Base-by-base conservation (phyloP, 2,329 filamentous ascomycete genomes). In the Cladophialophora psammophila region DNA sequence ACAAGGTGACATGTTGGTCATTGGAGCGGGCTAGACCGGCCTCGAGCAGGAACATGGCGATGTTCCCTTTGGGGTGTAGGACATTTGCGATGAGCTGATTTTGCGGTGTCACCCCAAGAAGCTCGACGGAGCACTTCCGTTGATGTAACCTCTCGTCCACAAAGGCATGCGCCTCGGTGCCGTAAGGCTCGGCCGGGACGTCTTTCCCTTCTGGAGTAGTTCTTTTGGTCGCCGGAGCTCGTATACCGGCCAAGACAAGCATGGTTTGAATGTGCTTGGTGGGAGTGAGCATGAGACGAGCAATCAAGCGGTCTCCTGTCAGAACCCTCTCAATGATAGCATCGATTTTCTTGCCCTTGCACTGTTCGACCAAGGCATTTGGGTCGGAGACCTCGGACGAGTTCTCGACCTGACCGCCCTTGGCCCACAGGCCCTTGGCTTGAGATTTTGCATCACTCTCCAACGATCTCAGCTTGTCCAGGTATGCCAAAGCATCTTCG, bases 1-100 rank as follows among this genome's bases (percentile, higher is more conserved):
- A 87, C 81, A 97, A 85, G 45, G 93, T 96, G 0, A 94, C 96
- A 82, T 99, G 95, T 80, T 95, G 94, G 79, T 99, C 95, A 71
- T 94, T 93, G 83, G 94, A 98, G 75, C 93, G 88, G 48, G 94
- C 95, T 64, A 98, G 85, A 74, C 95, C 95, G 61, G 93, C 92
- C 74, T 94, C 89, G 53, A 99, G 88, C 52, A 99, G 80, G 79
- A 96, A 96, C 72, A 92, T 92, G 69, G 94, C 93, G 78, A 99
- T 96, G 80, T 93, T 97, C 70, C 95, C 95, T 68, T 90, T 88
- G 34, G 94, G 94, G 81, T 99, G 95, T 71, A 94, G 85, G 52
- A 99, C 86, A 58, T 89, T 88, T 64, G 91, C 95, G 63, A 99
- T 89, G n/a, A 99, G 86, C 76, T 97, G 92, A 66, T 92, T 92